phyloP scores from a whole-genome alignment of 1,284 basidiomycete genomes.

The Trichosporon inkin region DNA sequence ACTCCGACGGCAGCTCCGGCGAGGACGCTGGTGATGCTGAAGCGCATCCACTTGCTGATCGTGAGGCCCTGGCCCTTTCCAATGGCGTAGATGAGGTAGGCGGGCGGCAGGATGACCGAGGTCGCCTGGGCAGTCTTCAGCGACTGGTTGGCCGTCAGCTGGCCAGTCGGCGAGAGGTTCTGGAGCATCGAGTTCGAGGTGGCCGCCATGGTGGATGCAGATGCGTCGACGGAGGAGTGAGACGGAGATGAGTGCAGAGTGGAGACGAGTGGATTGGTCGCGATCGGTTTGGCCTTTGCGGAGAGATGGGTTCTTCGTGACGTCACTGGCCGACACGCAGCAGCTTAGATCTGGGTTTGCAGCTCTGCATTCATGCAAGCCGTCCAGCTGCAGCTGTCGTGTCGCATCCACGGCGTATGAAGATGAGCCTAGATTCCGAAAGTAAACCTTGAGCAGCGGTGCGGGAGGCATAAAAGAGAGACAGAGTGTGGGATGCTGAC shows the following conservation, averaged over 20 bases:
- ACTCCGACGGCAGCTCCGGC: slow-evolving; percentile 29
- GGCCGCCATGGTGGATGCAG: slow-evolving; percentile 30
- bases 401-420: too few relatives aligned
- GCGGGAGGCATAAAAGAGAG: too few relatives aligned
- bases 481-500: too few relatives aligned
- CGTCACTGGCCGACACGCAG: background rate
- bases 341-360: background rate
- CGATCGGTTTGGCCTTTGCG: background rate
- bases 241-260: background rate
- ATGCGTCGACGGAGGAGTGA: background rate
- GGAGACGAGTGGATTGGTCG: slow-evolving; percentile 5
- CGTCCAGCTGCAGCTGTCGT: too few relatives aligned
- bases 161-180: slow-evolving; percentile 26
- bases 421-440: too few relatives aligned
- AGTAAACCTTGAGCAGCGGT: too few relatives aligned
- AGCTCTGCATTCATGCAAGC: background rate
- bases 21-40: slow-evolving; percentile 30
- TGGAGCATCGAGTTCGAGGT: slow-evolving; percentile 31
- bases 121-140: slow-evolving; percentile 42
- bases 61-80: slow-evolving; percentile 5
- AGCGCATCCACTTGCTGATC: slow-evolving; percentile 25
- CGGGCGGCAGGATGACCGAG: slow-evolving; percentile 38
- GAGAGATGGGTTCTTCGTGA: background rate
- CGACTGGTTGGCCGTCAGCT: slow-evolving; percentile 35
- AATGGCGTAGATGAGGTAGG: slow-evolving; percentile 36